A percentile compares a stretch with the other conserved stretches of the same genome.
Evolutionary conservation across 768 basidiomycete species (phyloP).

Genomic region (Tremella fuciformis): DNA sequence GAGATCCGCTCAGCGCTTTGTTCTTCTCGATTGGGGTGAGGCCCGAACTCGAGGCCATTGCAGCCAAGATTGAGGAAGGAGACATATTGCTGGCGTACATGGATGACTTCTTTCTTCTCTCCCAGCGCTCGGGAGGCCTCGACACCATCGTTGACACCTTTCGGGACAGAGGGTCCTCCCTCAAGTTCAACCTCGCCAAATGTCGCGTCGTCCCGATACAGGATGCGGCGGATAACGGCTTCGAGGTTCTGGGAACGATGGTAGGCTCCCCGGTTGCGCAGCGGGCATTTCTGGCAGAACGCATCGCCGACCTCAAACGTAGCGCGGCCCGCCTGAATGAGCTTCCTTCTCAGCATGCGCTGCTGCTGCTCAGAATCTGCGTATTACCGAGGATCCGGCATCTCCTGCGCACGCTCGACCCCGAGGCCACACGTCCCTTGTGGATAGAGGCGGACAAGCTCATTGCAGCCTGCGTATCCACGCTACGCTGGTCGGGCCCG

Average conservation of each 20-base stretch:
- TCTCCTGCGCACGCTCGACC: constrained; percentile 14
- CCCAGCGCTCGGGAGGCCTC: neutral
- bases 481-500: neutral
- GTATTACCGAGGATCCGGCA: constrained; percentile 15
- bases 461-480: neutral
- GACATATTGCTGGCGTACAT: constrained; percentile 17
- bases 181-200: constrained; percentile 7
- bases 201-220: neutral
- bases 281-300: neutral
- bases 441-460: constrained; percentile 11
- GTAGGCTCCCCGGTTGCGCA: constrained; percentile 1
- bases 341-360: constrained; percentile 14
- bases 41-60: constrained; percentile 1
- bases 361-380: constrained; percentile 13
- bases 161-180: neutral
- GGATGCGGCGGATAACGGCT: neutral
- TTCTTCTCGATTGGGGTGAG: constrained; percentile 27
- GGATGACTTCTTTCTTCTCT: constrained; percentile 18
- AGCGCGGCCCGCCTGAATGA: neutral
- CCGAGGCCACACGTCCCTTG: neutral
- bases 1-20: constrained; percentile 30
- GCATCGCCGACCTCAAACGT: neutral
- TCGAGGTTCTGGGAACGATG: constrained; percentile 10
- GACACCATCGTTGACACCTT: neutral
- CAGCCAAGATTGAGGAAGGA: constrained; percentile 15